A percentile compares a stretch with the other conserved stretches of the same genome.
These are phyloP conservation scores for Penicillium crystallinum DNA, from an alignment of 495 filamentous ascomycete species.

Conservation along the genomic window DNA sequence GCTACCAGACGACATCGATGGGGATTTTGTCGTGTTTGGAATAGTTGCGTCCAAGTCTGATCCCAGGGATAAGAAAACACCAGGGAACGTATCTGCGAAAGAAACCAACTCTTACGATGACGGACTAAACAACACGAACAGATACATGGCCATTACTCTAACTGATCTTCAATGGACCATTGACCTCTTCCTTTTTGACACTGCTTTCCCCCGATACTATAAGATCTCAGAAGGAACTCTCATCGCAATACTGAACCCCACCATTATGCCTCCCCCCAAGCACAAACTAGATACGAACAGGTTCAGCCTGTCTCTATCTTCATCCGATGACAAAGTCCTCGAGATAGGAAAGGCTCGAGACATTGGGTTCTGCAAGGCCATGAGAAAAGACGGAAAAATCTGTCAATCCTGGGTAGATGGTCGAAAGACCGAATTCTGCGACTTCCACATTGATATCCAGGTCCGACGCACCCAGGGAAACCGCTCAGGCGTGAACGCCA, in stretches of 20 bases:
- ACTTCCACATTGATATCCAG: constrained; percentile 81
- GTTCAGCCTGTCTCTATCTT: constrained; percentile 78
- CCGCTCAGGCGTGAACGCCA: constrained; percentile 76
- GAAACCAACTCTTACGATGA: constrained; percentile 47
- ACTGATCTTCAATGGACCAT: constrained; percentile 88
- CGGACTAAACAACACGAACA: constrained; percentile 54
- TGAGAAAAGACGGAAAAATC: constrained; percentile 75
- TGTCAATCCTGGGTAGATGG: constrained; percentile 85
- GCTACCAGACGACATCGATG: constrained; percentile 78
- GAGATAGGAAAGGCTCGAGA: constrained; percentile 85
- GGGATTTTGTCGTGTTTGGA: constrained; percentile 81
- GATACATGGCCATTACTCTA: constrained; percentile 88
- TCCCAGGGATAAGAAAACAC: constrained; percentile 60
- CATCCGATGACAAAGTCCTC: constrained; percentile 79
- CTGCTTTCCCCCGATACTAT: constrained; percentile 86
- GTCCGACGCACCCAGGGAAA: constrained; percentile 63
- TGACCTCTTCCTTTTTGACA: constrained; percentile 87
- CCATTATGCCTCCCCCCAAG: constrained; percentile 76
- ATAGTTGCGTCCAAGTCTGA: constrained; percentile 83
- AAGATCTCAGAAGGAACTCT: constrained; percentile 81
- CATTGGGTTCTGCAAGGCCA: constrained; percentile 79
- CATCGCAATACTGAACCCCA: constrained; percentile 90
- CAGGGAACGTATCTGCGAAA: constrained; percentile 39
- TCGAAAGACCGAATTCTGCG: constrained; percentile 83
- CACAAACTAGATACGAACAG: constrained; percentile 66